These are phyloP conservation scores for Taxillus chinensis DNA, from an alignment of 164 flowering plant species.

Conservation along the genomic window DNA sequence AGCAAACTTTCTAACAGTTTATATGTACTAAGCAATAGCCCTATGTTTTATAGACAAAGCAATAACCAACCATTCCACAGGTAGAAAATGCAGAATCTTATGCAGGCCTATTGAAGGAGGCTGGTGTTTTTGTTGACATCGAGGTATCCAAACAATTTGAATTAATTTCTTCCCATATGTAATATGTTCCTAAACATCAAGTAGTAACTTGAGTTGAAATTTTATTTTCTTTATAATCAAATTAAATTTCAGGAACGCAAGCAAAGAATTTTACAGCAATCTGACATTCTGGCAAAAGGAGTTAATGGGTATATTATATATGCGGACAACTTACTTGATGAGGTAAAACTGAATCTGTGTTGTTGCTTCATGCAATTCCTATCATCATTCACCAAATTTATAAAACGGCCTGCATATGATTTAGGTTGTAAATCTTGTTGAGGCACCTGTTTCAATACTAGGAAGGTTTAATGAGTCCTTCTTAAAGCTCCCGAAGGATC, in stretches of 20 bases:
- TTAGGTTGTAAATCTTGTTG: slow-evolving; percentile 93
- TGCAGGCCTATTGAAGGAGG: slow-evolving; percentile 35
- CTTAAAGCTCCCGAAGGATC: slow-evolving; percentile 80
- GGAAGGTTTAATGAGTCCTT: slow-evolving; percentile 80
- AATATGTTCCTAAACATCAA: background rate
- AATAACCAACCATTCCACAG: slow-evolving; percentile 20
- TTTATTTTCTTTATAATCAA: background rate
- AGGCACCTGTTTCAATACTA: slow-evolving; percentile 79
- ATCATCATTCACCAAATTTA: background rate
- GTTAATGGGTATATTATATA: slow-evolving; percentile 48
- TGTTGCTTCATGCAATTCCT: background rate
- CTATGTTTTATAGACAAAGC: background rate
- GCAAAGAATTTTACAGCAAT: slow-evolving; percentile 40
- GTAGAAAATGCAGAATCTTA: slow-evolving; percentile 73
- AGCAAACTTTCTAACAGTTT: no score
- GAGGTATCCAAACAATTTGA: slow-evolving; percentile 39
- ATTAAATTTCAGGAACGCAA: slow-evolving; percentile 53
- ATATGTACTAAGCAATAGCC: no score
- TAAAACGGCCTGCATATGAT: slow-evolving; percentile 2
- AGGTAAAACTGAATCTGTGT: slow-evolving; percentile 30
- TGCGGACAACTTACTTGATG: slow-evolving; percentile 51
- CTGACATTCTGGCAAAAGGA: slow-evolving; percentile 49
- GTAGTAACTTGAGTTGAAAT: no score
- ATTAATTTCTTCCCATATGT: background rate
- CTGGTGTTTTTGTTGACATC: slow-evolving; percentile 53